A percentile compares a stretch with the other conserved stretches of the same genome.
Evolutionary conservation across 768 basidiomycete species (phyloP).

Genomic region (Tulasnella sp.): DNA sequence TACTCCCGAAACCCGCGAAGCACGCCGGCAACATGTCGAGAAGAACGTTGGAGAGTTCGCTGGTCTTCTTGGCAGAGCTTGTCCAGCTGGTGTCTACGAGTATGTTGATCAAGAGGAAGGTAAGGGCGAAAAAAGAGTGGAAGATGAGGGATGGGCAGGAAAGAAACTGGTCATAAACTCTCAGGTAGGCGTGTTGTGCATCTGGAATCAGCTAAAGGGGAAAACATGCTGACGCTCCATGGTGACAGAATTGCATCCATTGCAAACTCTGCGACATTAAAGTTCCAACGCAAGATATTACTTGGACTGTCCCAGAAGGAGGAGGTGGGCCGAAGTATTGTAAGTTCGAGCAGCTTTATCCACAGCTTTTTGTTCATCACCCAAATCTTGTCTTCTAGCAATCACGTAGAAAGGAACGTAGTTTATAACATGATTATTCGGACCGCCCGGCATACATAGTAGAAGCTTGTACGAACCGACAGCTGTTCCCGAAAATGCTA

Average conservation of each 20-base stretch:
- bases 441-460: background rate
- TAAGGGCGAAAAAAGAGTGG: slow-evolving; percentile 28
- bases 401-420: slow-evolving; percentile 4
- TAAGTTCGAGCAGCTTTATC: slow-evolving; percentile 41
- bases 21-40: slow-evolving; percentile 63
- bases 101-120: slow-evolving; percentile 69
- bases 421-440: background rate
- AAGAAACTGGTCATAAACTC: slow-evolving; percentile 95
- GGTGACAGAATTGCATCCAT: slow-evolving; percentile 76
- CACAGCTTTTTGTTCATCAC: too few relatives aligned
- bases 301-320: slow-evolving; percentile 95
- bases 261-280: slow-evolving; percentile 97
- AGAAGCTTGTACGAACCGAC: background rate
- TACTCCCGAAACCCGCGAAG: slow-evolving; percentile 43
- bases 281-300: slow-evolving; percentile 93
- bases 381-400: background rate
- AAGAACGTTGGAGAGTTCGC: slow-evolving; percentile 77
- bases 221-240: slow-evolving; percentile 35
- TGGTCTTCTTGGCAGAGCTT: slow-evolving; percentile 81
- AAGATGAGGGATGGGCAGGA: slow-evolving; percentile 62
- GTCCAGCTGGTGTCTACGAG: slow-evolving; percentile 96
- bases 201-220: background rate
- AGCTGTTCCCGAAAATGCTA: background rate
- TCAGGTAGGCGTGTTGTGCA: slow-evolving; percentile 54
- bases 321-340: slow-evolving; percentile 96